These are phyloP conservation scores for Russula emetica DNA, from an alignment of 768 basidiomycete genomes.

Conservation along the genomic window DNA sequence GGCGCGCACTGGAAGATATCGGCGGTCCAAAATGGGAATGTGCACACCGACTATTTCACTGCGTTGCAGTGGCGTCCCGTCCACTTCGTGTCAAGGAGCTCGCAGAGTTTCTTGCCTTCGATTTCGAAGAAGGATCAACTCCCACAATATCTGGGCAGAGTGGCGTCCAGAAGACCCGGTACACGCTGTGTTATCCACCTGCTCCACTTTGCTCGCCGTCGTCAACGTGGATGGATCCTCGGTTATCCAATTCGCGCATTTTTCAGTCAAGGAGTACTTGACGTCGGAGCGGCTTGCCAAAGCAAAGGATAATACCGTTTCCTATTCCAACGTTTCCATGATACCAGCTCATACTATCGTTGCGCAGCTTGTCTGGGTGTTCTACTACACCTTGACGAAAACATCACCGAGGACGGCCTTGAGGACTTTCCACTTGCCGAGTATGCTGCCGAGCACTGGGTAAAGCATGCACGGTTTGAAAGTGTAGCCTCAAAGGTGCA, in stretches of 20 bases:
- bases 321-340: no score
- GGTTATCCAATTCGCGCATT: no score
- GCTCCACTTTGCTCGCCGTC: background rate
- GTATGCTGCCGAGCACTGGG: no score
- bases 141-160: background rate
- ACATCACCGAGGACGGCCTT: no score
- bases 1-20: background rate
- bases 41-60: background rate
- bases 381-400: no score
- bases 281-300: background rate
- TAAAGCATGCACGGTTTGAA: no score
- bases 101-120: slow-evolving; percentile 1
- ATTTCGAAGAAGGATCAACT: background rate
- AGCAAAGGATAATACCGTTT: no score
- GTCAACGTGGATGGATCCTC: background rate
- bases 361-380: no score
- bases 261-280: background rate
- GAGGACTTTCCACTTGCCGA: no score
- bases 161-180: slow-evolving; percentile 4
- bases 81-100: background rate
- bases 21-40: background rate
- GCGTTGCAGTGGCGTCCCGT: slow-evolving; percentile 1
- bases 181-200: background rate
- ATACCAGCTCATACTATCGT: no score
- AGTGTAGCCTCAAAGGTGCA: no score